Evolutionary conservation across 257 asterid genomes (phyloP).

Genomic region (Solanum tacnaense): DNA sequence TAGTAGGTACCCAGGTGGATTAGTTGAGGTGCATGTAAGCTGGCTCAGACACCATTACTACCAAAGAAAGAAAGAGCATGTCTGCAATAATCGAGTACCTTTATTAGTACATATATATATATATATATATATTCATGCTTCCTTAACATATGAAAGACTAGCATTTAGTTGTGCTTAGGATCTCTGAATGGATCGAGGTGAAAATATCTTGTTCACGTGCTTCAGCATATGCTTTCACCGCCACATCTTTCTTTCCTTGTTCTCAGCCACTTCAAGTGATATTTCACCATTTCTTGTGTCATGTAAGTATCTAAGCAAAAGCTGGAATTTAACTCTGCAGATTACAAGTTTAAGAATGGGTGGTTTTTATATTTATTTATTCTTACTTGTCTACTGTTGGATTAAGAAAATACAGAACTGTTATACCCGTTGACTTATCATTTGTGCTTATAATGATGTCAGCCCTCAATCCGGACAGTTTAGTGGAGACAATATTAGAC

Average conservation of each 20-base stretch:
- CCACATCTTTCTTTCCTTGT: neutral
- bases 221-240: neutral
- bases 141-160: neutral
- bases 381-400: neutral
- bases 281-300: neutral
- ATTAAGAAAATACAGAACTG: neutral
- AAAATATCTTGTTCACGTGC: neutral
- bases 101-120: neutral
- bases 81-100: neutral
- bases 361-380: neutral
- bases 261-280: neutral
- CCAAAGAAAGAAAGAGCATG: neutral
- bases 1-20: neutral
- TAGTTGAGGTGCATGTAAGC: neutral
- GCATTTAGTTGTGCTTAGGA: neutral
- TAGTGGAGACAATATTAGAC: conserved; percentile 85
- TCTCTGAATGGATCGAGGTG: neutral
- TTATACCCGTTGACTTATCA: neutral
- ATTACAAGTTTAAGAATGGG: neutral
- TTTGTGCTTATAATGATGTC: conserved; percentile 27
- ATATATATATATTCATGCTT: neutral
- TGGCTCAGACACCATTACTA: neutral
- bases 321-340: neutral
- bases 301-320: neutral
- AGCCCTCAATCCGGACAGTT: conserved; percentile 85